Percentiles rank a stretch among this genome's conserved stretches.
Conservation (phyloP, 2,329 filamentous ascomycete genomes). For the Aspergillus udagawae region DNA sequence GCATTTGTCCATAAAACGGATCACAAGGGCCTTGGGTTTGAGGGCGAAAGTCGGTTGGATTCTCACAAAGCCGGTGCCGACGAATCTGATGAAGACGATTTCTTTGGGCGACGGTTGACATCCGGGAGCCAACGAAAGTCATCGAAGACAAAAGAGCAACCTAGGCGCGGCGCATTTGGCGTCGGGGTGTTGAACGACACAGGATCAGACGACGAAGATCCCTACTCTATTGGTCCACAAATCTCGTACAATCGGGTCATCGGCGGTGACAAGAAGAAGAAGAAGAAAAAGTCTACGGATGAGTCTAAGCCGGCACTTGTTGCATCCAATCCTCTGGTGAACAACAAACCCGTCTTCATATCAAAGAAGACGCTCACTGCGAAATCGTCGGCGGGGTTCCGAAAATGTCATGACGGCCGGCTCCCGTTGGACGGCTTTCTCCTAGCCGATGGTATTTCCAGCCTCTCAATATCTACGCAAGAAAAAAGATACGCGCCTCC, state of each 20-base stretch:
- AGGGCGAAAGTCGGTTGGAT: slow-evolving; percentile 36
- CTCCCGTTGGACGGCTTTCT: slow-evolving; percentile 77
- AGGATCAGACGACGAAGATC: slow-evolving; percentile 91
- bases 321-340: slow-evolving; percentile 60
- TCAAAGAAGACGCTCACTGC: slow-evolving; percentile 57
- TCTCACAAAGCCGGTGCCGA: slow-evolving; percentile 11
- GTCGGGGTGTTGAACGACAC: slow-evolving; percentile 88
- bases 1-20: slow-evolving; percentile 44
- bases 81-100: slow-evolving; percentile 26
- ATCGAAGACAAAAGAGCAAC: slow-evolving; percentile 50
- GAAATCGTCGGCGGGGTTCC: slow-evolving; percentile 47
- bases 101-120: slow-evolving; percentile 33
- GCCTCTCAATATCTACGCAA: slow-evolving; percentile 44
- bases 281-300: slow-evolving; percentile 50
- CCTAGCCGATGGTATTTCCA: slow-evolving; percentile 54
- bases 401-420: slow-evolving; percentile 78
- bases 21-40: slow-evolving; percentile 45
- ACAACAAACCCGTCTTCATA: slow-evolving; percentile 68
- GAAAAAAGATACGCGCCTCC: slow-evolving; percentile 45
- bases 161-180: slow-evolving; percentile 66
- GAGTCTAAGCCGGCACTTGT: slow-evolving; percentile 40
- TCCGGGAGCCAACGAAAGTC: slow-evolving; percentile 34
- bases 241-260: slow-evolving; percentile 83
- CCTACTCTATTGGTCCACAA: slow-evolving; percentile 84
- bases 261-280: slow-evolving; percentile 78